These are phyloP conservation scores for Stephania japonica DNA, from an alignment of 164 flowering plant genomes.

Conservation along the genomic window DNA sequence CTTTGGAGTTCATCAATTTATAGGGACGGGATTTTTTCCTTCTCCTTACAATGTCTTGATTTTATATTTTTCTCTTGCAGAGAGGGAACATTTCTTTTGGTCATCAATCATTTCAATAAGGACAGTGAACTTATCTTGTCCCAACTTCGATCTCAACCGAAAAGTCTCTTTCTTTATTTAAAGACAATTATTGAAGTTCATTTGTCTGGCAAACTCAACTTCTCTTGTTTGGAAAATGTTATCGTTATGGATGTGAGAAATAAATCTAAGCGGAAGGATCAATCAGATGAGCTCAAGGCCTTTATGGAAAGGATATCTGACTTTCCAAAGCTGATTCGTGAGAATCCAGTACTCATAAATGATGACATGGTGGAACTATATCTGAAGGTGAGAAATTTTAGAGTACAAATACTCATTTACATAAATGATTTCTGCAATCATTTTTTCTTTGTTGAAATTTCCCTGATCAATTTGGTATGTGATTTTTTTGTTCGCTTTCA, in stretches of 20 bases:
- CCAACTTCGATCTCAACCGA: slow-evolving; percentile 54
- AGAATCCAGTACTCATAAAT: slow-evolving; percentile 55
- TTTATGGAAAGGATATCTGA: slow-evolving; percentile 57
- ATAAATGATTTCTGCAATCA: neutral
- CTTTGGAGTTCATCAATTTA: neutral
- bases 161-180: slow-evolving; percentile 80
- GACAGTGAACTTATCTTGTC: slow-evolving; percentile 50
- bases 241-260: slow-evolving; percentile 21
- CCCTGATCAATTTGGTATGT: neutral
- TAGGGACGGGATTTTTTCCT: slow-evolving; percentile 1
- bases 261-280: slow-evolving; percentile 30
- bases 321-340: slow-evolving; percentile 56
- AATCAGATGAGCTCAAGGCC: slow-evolving; percentile 31
- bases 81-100: slow-evolving; percentile 64
- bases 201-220: slow-evolving; percentile 58
- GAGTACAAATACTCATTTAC: neutral
- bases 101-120: slow-evolving; percentile 51
- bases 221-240: slow-evolving; percentile 44
- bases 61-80: slow-evolving; percentile 36
- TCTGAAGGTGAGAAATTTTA: slow-evolving; percentile 58
- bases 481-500: neutral
- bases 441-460: neutral
- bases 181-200: slow-evolving; percentile 82
- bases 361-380: slow-evolving; percentile 84
- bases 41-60: slow-evolving; percentile 7